Base-by-base conservation (phyloP, 345 rosid species). In the Bruguiera gymnorhiza region DNA sequence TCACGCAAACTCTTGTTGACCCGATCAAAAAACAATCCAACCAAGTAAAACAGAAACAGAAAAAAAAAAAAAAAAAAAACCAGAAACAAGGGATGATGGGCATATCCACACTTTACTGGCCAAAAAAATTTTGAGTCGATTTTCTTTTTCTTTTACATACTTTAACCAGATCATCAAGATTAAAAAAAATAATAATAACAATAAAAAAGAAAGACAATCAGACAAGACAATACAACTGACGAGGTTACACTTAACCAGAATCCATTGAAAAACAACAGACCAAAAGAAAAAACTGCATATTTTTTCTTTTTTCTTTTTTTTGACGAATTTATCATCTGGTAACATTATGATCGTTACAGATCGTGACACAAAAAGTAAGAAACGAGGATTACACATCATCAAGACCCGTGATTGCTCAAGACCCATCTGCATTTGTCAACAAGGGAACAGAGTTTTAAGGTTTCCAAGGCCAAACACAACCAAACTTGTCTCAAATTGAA, bases 371-470 rank as follows among this genome's bases (percentile, higher is more conserved):
- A 57, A 4, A 75, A 71, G 51, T 66, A 30, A 68, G 66, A 63
- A 73, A 74, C 60, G 80, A 65, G 68, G 66, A 84, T 83, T 81
- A 85, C 84, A 75, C 76, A 80, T 78, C 11, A 67, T 29, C 59
- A 43, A 75, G 64, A 72, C 67, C 76, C 75, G 18, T 10, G 80
- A 77, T 84, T 79, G 83, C 67, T 68, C 75, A 73, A 84, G 75
- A 66, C 79, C 84, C 83, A 82, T 82, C 83, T 70, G 82, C 86
- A 86, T 77, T 80, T 46, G 73, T 67, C 74, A 70, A 77, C 67
- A 79, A 82, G 46, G 63, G 74, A 73, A 65, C 66, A 70, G 68
- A 72, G 67, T 55, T 68, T 59, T 72, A 70, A 63, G 70, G 60
- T 62, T 76, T 72, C 43, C 57, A 51, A 24, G 71, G 68, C 77